Base-by-base conservation (phyloP, 1,284 basidiomycete genomes). In the Ganoderma lingzhi region DNA sequence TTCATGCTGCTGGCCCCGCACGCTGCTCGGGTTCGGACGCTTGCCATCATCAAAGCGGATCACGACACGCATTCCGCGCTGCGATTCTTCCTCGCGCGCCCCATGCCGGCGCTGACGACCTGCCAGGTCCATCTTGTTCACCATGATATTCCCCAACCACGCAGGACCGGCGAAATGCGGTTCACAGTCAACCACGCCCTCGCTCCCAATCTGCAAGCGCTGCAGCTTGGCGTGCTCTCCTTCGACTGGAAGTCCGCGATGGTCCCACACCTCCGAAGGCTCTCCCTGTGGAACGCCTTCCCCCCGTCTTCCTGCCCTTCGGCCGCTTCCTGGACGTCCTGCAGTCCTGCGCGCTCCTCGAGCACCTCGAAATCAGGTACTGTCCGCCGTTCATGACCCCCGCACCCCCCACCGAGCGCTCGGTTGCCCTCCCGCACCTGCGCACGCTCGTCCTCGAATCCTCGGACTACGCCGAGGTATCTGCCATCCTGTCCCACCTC, bases 1-100 rank as follows among this genome's bases (percentile, higher is more conserved):
- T 51, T 51, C 48, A 51, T 51, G 48, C 48, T 23, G 23, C 48
- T 51, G n/a, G 48, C 48, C 48, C 23, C n/a, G 48, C n/a, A 51
- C 10, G n/a, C 23, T 10, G 48, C 48, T 6, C 23, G 48, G 48
- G 1, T 51, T 1, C 48, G 48, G 0, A 51, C n/a, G n/a, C 48
- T 51, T 3, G n/a, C n/a, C 48, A 10, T 51, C n/a, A 3, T 51
- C 48, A 19, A 51, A 23, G 48, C n/a, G 23, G 48, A 51, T 23
- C n/a, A n/a, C 23, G 3, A 51, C 48, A 51, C 48, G 10, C 23
- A 51, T n/a, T 23, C 23, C 2, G 48, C 48, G 48, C n/a, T 51
- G 23, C 48, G 48, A 9, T 51, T 51, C 48, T 23, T 51, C 2
- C 23, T 51, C 48, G n/a, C 48, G 48, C 48, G n/a, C 1, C 48